Evolutionary conservation across 2,329 filamentous ascomycete genomes (phyloP).

Genomic region (Penicillium sclerotigenum): DNA sequence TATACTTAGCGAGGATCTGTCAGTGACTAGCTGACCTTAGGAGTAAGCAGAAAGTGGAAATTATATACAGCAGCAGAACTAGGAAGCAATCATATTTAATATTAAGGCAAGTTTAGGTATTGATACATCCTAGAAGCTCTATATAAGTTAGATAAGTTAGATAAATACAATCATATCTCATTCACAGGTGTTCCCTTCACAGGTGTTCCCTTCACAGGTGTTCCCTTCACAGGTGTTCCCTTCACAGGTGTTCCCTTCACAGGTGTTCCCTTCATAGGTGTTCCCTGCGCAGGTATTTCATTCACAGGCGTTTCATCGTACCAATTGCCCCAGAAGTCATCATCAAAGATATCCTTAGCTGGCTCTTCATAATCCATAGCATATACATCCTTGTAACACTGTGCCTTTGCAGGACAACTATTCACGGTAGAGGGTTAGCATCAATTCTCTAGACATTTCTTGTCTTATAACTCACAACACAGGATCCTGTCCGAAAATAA

Average conservation of each 20-base stretch:
- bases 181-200: neutral
- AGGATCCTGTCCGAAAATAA: slow-evolving; percentile 46
- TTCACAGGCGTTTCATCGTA: neutral
- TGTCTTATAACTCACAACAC: slow-evolving; percentile 36
- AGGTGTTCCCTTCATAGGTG: neutral
- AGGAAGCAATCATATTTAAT: neutral
- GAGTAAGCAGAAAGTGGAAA: neutral
- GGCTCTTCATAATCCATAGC: slow-evolving; percentile 16
- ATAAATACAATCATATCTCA: slow-evolving; percentile 1
- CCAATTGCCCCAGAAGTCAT: slow-evolving; percentile 3
- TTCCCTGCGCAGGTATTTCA: neutral
- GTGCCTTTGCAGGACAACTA: slow-evolving; percentile 27
- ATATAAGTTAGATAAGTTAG: neutral
- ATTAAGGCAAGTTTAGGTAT: neutral
- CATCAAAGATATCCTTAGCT: neutral
- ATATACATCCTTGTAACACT: slow-evolving; percentile 30
- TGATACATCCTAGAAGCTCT: neutral
- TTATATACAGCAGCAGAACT: neutral
- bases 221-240: neutral
- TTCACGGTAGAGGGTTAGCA: neutral
- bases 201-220: neutral
- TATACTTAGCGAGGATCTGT: neutral
- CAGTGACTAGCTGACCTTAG: neutral
- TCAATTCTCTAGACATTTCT: neutral
- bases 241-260: neutral